Base-by-base conservation (phyloP, 2,329 filamentous ascomycete species). In the Microdochium bolleyi region DNA sequence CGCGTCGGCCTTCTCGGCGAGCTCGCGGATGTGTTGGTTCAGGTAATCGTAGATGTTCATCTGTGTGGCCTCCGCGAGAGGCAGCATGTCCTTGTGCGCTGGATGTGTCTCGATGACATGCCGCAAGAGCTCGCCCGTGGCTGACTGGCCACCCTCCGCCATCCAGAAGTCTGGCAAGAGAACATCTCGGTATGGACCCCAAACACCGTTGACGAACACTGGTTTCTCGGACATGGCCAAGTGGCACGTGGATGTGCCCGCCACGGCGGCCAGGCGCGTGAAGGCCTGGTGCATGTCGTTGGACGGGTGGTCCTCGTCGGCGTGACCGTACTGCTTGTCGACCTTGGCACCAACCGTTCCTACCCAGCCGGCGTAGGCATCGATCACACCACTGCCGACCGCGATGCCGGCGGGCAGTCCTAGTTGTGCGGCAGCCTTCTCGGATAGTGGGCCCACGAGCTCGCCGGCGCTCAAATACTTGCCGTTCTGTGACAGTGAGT, bases 281-380 rank as follows among this genome's bases (percentile, higher is more conserved):
- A 96, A 97, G 5, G 92, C 92, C 70, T 96, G 91, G 2, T 87
- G 82, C n/a, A 94, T 82, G 65, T 95, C 90, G 70, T 95, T 95
- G 64, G 87, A 84, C 1, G 88, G 79, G 3, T 79, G 77, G 34
- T 79, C 79, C 55, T 81, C 76, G 65, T 87, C 85, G 38, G 92
- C 78, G 49, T 87, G 79, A 53, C 87, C 82, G 53, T 77, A 73
- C 41, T 79, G 77, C 16, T 95, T 80, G 59, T 90, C 81, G 61
- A 96, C 89, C 70, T 96, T 96, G 55, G 94, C 92, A 54, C 94
- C 94, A n/a, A 99, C 94, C 1, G 94, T 97, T 56, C 94, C 94
- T 60, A 99, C 94, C 94, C 94, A 99, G 58, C 94, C 94, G 55
- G 94, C 94, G 64, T 99, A 99, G 19, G 94, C 94, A 68, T 99